A percentile compares a stretch with the other conserved stretches of the same genome.
phyloP scores from a whole-genome alignment of 257 asterid species.

The Plantago ovata region DNA sequence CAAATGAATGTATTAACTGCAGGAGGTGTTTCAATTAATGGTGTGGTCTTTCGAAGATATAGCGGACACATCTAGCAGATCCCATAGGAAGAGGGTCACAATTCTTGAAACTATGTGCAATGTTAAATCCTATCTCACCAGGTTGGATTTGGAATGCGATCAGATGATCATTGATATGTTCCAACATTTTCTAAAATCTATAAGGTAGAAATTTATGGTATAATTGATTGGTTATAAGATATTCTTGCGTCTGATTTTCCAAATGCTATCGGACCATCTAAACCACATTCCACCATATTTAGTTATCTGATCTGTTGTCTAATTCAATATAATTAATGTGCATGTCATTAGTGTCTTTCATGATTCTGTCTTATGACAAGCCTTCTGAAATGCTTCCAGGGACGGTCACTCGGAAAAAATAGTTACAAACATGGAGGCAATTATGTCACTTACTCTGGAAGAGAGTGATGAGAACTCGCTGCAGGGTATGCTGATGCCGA shows the following conservation, averaged over 20 bases:
- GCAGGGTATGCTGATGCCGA: conserved; percentile 62
- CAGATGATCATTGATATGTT: conserved; percentile 83
- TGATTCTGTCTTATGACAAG: conserved; percentile 20
- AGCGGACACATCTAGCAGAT: conserved; percentile 68
- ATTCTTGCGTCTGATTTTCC: no score
- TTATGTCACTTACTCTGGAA: conserved; percentile 85
- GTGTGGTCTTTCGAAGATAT: conserved; percentile 82
- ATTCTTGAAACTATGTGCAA: conserved; percentile 94
- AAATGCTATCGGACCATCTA: no score
- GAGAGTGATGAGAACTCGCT: conserved; percentile 86
- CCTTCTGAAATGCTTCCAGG: conserved; percentile 41
- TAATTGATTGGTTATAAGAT: no score
- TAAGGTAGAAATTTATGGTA: conserved; percentile 49
- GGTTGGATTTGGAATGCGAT: conserved; percentile 98
- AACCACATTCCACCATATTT: neutral
- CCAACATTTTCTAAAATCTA: conserved; percentile 65
- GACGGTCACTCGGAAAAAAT: conserved; percentile 54
- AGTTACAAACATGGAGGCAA: conserved; percentile 80
- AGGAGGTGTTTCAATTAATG: conserved; percentile 85
- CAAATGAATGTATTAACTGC: conserved; percentile 31
- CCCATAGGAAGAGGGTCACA: conserved; percentile 60
- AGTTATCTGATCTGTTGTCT: neutral
- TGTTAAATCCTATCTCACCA: conserved; percentile 89
- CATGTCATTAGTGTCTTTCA: neutral
- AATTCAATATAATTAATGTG: neutral